phyloP scores from a whole-genome alignment of 1,139 yeast species.

The Zygotorulaspora mrakii region DNA sequence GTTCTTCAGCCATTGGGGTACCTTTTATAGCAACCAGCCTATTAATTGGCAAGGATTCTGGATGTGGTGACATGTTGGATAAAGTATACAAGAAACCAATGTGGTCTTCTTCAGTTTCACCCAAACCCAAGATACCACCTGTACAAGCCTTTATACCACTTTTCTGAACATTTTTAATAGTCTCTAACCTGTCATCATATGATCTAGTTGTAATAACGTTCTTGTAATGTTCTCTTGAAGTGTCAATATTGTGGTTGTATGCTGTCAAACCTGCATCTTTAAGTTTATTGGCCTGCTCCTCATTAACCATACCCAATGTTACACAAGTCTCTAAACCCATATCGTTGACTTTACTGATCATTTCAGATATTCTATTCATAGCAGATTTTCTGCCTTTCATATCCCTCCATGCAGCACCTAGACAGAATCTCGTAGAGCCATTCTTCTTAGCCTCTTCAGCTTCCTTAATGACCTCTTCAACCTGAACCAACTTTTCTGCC shows the following conservation, averaged over 20 bases:
- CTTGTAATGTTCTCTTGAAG: conserved; percentile 74
- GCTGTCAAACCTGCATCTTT: conserved; percentile 75
- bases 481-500: conserved; percentile 59
- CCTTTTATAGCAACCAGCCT: conserved; percentile 76
- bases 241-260: conserved; percentile 76
- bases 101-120: conserved; percentile 71
- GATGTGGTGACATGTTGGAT: conserved; percentile 64
- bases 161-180: conserved; percentile 59
- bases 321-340: conserved; percentile 76
- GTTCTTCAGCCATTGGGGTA: conserved; percentile 64
- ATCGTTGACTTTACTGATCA: conserved; percentile 63
- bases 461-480: conserved; percentile 60
- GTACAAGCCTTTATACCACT: conserved; percentile 73
- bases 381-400: conserved; percentile 76
- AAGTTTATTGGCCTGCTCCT: conserved; percentile 55
- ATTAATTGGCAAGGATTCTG: conserved; percentile 80
- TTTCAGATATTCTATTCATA: conserved; percentile 55
- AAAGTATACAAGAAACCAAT: conserved; percentile 64
- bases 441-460: conserved; percentile 64
- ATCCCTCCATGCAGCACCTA: conserved; percentile 90
- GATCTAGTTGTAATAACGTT: conserved; percentile 65
- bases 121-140: conserved; percentile 77
- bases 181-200: conserved; percentile 65
- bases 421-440: conserved; percentile 75
- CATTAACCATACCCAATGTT: conserved; percentile 71